Evolutionary conservation across 768 basidiomycete species (phyloP).

Genomic region (Hygrophorus russula): DNA sequence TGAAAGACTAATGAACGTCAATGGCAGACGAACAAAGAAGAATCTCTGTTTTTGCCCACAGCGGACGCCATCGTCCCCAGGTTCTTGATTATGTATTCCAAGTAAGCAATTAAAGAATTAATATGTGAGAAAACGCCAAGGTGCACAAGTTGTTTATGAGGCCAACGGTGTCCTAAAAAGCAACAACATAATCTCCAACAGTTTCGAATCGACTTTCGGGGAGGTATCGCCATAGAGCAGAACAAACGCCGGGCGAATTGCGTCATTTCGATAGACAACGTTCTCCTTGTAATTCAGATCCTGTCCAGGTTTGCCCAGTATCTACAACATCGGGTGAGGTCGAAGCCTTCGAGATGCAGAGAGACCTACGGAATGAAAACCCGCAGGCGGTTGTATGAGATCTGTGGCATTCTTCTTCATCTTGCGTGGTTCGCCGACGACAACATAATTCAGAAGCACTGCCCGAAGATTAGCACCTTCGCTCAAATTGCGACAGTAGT

Average conservation of each 20-base stretch:
- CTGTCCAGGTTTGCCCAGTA: constrained; percentile 50
- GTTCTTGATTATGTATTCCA: constrained; percentile 49
- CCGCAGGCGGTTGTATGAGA: constrained; percentile 39
- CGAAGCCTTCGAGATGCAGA: neutral
- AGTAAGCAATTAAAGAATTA: constrained; percentile 4
- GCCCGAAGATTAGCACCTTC: constrained; percentile 33
- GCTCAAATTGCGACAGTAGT: constrained; percentile 39
- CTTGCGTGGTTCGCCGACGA: constrained; percentile 48
- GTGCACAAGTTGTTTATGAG: too few relatives aligned
- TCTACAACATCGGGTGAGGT: constrained; percentile 19
- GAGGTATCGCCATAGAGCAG: too few relatives aligned
- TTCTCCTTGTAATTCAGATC: constrained; percentile 64
- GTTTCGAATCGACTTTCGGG: constrained; percentile 14
- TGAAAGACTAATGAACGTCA: neutral
- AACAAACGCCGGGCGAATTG: constrained; percentile 55
- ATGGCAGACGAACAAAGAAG: constrained; percentile 22
- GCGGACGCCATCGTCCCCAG: constrained; percentile 48
- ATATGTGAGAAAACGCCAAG: constrained; percentile 7
- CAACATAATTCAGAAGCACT: constrained; percentile 47
- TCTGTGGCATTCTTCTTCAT: constrained; percentile 36
- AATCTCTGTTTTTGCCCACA: constrained; percentile 40
- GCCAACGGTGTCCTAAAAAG: constrained; percentile 45
- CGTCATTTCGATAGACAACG: constrained; percentile 56
- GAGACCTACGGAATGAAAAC: constrained; percentile 45
- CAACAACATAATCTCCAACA: constrained; percentile 23